Percentiles rank a stretch among this genome's conserved stretches.
Evolutionary conservation across 73 alveolate genomes (phyloP).

Genomic region (Effrenium voratum): DNA sequence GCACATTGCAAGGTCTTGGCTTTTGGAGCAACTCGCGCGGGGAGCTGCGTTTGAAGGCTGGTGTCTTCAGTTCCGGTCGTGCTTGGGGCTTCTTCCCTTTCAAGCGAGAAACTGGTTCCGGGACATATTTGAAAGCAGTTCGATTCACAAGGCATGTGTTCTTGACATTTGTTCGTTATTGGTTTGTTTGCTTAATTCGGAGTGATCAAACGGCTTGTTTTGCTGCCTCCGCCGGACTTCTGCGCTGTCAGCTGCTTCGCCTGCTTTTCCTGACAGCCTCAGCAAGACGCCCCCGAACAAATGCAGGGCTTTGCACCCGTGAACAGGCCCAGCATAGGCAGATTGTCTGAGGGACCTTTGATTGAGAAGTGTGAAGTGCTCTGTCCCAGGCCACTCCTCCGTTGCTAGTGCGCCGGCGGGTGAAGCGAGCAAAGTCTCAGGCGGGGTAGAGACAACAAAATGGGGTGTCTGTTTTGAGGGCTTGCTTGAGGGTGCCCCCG

Average conservation of each 20-base stretch:
- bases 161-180: background rate
- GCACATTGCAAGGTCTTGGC: constrained; percentile 15
- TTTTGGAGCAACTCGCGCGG: constrained; percentile 68
- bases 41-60: constrained; percentile 62
- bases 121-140: background rate
- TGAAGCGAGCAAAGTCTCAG: background rate
- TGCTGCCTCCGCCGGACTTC: background rate
- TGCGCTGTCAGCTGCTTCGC: too few species aligned
- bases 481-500: too few species aligned
- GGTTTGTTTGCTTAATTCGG: background rate
- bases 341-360: background rate
- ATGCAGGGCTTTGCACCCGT: background rate
- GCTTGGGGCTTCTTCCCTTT: background rate
- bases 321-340: background rate
- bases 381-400: constrained; percentile 20
- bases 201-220: background rate
- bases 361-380: background rate
- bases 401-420: constrained; percentile 29
- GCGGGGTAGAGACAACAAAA: background rate
- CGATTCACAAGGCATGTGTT: background rate
- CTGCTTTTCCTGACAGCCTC: too few species aligned
- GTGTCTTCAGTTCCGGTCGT: background rate
- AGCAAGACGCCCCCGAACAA: background rate
- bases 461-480: too few species aligned
- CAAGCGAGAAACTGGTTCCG: background rate